Percentiles rank a stretch among this genome's conserved stretches.
phyloP scores from a whole-genome alignment of 164 flowering plant species.

The Nymphaea colorata region DNA sequence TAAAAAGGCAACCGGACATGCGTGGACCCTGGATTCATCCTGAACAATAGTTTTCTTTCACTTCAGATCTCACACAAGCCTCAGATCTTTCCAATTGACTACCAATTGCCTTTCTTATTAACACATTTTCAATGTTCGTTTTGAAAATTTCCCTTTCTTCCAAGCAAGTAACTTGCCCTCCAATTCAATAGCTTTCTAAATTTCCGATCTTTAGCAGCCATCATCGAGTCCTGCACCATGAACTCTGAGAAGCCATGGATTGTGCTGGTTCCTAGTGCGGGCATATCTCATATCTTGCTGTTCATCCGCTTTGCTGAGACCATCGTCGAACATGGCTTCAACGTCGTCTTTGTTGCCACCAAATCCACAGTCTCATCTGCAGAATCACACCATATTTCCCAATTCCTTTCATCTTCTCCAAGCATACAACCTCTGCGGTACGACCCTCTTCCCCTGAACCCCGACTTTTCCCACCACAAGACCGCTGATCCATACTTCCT shows the following conservation, averaged over 20 bases:
- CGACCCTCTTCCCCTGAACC: conserved; percentile 4
- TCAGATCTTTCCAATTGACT: too few species aligned
- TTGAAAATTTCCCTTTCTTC: too few species aligned
- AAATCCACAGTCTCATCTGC: conserved; percentile 14
- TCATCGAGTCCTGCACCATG: too few species aligned
- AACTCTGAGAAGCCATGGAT: conserved; percentile 9
- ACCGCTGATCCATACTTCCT: conserved; percentile 28
- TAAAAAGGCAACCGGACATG: too few species aligned
- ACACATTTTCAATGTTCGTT: too few species aligned
- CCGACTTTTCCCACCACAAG: conserved; percentile 1
- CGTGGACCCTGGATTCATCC: too few species aligned
- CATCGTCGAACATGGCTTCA: conserved; percentile 8
- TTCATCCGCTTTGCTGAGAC: conserved; percentile 14
- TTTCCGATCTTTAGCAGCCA: too few species aligned
- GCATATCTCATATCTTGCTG: conserved; percentile 27
- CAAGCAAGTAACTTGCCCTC: too few species aligned
- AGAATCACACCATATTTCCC: conserved; percentile 8
- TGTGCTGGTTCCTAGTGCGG: conserved; percentile 23
- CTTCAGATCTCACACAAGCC: too few species aligned
- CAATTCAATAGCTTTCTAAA: too few species aligned
- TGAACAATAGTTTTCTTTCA: too few species aligned
- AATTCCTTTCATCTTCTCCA: conserved; percentile 7
- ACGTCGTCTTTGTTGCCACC: conserved; percentile 9
- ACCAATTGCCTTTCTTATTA: too few species aligned
- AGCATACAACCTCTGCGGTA: conserved; percentile 8